A percentile compares a stretch with the other conserved stretches of the same genome.
These are phyloP conservation scores for Rhizophora mangle DNA, from an alignment of 345 rosid species.

Conservation along the genomic window DNA sequence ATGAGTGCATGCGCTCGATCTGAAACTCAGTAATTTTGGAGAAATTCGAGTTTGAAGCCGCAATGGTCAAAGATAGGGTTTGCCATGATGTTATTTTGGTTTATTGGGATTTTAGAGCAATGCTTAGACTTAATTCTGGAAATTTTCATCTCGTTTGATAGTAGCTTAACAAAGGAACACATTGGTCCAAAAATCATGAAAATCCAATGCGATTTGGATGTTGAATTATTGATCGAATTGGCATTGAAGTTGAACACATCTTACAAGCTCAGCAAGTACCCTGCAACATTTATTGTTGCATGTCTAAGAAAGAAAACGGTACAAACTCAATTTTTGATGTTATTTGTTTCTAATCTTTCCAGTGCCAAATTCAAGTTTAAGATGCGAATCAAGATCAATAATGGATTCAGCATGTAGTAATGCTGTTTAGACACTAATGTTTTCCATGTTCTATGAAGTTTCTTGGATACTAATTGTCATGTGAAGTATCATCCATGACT, in stretches of 20 bases:
- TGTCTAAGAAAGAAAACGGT: too few species aligned
- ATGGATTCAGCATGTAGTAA: too few species aligned
- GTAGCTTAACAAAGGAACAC: conserved; percentile 28
- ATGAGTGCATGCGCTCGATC: conserved; percentile 2
- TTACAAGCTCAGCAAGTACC: neutral
- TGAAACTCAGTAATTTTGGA: conserved; percentile 14
- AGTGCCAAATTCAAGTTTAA: too few species aligned
- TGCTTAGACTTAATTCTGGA: conserved; percentile 9
- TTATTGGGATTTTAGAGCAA: conserved; percentile 18
- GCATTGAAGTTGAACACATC: conserved; percentile 33
- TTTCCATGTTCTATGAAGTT: too few species aligned
- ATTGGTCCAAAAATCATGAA: conserved; percentile 18
- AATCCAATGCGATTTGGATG: conserved; percentile 23
- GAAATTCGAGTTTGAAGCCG: conserved; percentile 31
- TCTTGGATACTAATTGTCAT: too few species aligned
- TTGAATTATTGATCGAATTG: conserved; percentile 7
- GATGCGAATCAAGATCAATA: too few species aligned
- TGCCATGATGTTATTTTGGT: conserved; percentile 47
- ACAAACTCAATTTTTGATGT: too few species aligned
- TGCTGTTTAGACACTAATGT: too few species aligned
- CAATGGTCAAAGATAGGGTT: conserved; percentile 56
- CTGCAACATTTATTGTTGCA: too few species aligned
- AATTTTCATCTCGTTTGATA: conserved; percentile 1
- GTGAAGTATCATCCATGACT: too few species aligned
- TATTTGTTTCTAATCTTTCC: too few species aligned